Base-by-base conservation (phyloP, 1,284 basidiomycete genomes). In the Papiliotrema nemorosa region DNA sequence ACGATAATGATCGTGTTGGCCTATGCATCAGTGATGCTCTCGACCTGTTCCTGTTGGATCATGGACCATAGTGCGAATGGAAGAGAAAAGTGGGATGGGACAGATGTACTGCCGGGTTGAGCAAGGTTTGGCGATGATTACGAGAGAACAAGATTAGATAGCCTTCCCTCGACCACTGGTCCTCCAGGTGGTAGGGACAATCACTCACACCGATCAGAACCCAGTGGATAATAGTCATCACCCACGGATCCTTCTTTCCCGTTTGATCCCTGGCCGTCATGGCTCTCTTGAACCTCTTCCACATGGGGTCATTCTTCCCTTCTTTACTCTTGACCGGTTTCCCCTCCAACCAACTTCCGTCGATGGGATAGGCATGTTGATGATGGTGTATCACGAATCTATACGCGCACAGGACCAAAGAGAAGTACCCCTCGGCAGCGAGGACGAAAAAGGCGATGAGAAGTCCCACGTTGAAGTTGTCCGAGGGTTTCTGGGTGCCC, bases 361-460 rank as follows among this genome's bases (percentile, higher is more conserved):
- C 25, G 50, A 53, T 47, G 1, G 56, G 53, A 34, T 58, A 58
- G 33, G 45, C 12, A 33, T 55, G 50, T 37, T 58, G 53, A 26
- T 58, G 56, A 31, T 58, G 56, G 35, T 55, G 53, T 25, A 58
- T 55, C 31, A 55, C 34, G 50, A 58, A 58, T 10, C 56, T 46
- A 24, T 58, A 58, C 16, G 56, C 40, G 40, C 53, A 55, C 1
- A 58, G 50, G 18, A 60, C 61, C 5, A 66, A 55, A 22, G 59
- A 62, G 33, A 66, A 66, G 54, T 66, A 66, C n/a, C 63, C 63
- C 38, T 66, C 63, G 18, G 63, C 63, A 10, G 51, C 50, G 25
- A 43, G 26, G 14, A 43, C 41, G 20, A 29, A 43, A 13, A 27
- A 43, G 9, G 41, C 41, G 26, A 43, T 43, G 7, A 43, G 26